phyloP scores from a whole-genome alignment of 345 rosid species.

The Erysimum cheiranthoides region DNA sequence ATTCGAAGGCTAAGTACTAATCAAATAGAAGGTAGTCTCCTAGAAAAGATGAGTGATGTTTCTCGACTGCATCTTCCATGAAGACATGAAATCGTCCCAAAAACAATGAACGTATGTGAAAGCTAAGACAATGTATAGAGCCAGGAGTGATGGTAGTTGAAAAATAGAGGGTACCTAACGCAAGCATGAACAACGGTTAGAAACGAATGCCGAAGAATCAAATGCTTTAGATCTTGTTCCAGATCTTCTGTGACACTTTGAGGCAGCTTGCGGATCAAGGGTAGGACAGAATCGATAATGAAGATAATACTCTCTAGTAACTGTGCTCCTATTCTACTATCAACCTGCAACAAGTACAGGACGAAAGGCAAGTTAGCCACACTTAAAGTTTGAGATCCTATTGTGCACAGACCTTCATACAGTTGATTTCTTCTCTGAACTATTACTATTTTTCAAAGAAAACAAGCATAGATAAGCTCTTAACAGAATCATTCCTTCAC shows the following conservation, averaged over 20 bases:
- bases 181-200: constrained; percentile 98
- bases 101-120: constrained; percentile 25
- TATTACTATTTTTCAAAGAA: constrained; percentile 22
- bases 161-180: constrained; percentile 69
- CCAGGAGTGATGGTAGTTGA: constrained; percentile 26
- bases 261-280: constrained; percentile 86
- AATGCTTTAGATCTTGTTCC: constrained; percentile 93
- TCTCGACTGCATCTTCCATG: constrained; percentile 32
- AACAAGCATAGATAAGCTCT: constrained; percentile 28
- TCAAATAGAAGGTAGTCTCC: constrained; percentile 31
- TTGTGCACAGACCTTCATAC: constrained; percentile 14
- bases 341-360: constrained; percentile 66
- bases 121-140: constrained; percentile 8
- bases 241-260: constrained; percentile 80
- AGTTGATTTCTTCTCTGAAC: constrained; percentile 19
- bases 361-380: constrained; percentile 28
- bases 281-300: constrained; percentile 85
- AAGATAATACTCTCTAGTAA: constrained; percentile 94
- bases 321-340: constrained; percentile 81
- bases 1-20: constrained; percentile 27
- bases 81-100: constrained; percentile 28
- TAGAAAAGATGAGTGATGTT: constrained; percentile 3
- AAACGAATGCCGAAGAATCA: constrained; percentile 95
- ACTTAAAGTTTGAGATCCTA: constrained; percentile 17
- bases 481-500: constrained; percentile 27